Evolutionary conservation across 331 rosid genomes (phyloP).

Genomic region (Quercus tomentella): DNA sequence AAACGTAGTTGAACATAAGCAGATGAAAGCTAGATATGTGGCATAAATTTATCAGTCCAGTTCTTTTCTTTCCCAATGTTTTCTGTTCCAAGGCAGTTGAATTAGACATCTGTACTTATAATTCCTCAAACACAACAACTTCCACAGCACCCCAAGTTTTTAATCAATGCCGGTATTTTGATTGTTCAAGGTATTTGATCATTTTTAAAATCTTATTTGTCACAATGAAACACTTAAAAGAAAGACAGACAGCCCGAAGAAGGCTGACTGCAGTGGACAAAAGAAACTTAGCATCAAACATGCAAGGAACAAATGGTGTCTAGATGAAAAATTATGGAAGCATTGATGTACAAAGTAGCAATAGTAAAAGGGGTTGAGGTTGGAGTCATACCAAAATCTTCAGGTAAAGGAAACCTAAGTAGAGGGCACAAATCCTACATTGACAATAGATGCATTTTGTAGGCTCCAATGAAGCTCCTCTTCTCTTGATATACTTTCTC

Average conservation of each 20-base stretch:
- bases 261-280: background rate
- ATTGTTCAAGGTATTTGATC: background rate
- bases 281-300: background rate
- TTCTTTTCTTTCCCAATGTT: too few relatives aligned
- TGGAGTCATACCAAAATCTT: slow-evolving; percentile 9
- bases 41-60: too few relatives aligned
- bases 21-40: background rate
- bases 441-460: background rate
- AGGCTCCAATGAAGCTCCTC: slow-evolving; percentile 14
- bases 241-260: background rate
- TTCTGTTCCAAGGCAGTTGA: background rate
- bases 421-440: background rate
- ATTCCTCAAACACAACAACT: background rate
- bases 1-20: background rate
- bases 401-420: slow-evolving; percentile 9
- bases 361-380: background rate
- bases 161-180: too few relatives aligned
- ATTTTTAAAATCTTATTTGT: background rate
- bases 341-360: slow-evolving; percentile 5
- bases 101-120: background rate
- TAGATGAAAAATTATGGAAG: background rate
- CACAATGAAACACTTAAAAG: too few relatives aligned
- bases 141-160: too few relatives aligned
- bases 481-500: slow-evolving; percentile 10
- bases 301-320: background rate